Conservation (phyloP, 164 flowering plant genomes). For the Umbellularia californica region DNA sequence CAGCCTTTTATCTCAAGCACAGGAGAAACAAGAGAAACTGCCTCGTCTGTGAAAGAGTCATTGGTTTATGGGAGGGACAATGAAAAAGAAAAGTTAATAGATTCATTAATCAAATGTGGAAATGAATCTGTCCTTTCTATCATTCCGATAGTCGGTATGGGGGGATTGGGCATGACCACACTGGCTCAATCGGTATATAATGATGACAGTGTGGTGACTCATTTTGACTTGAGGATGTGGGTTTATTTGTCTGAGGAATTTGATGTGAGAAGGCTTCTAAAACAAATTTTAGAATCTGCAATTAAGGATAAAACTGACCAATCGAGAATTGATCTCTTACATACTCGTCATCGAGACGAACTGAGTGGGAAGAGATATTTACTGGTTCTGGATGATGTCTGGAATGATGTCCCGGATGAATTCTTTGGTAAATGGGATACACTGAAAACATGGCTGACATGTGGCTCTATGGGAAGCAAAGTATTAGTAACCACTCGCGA, state of each 20-base stretch:
- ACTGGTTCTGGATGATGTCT: conserved; percentile 13
- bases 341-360: neutral
- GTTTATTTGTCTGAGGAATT: neutral
- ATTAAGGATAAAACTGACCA: neutral
- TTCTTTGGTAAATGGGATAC: conserved; percentile 1
- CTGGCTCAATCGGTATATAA: conserved; percentile 9
- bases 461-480: conserved; percentile 4
- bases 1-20: neutral
- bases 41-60: neutral
- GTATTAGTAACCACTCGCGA: conserved; percentile 8
- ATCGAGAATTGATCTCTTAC: neutral
- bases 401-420: neutral
- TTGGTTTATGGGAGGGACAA: neutral
- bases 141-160: conserved; percentile 9
- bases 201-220: neutral
- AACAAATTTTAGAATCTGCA: neutral
- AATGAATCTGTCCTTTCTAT: neutral
- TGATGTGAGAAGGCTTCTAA: neutral
- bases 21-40: neutral
- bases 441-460: neutral
- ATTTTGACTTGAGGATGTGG: conserved; percentile 1
- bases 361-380: neutral
- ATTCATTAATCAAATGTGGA: neutral
- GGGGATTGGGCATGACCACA: conserved; percentile 11
- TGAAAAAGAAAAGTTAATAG: neutral